Evolutionary conservation across 1,284 basidiomycete genomes (phyloP).

Genomic region (Tilletia horrida): DNA sequence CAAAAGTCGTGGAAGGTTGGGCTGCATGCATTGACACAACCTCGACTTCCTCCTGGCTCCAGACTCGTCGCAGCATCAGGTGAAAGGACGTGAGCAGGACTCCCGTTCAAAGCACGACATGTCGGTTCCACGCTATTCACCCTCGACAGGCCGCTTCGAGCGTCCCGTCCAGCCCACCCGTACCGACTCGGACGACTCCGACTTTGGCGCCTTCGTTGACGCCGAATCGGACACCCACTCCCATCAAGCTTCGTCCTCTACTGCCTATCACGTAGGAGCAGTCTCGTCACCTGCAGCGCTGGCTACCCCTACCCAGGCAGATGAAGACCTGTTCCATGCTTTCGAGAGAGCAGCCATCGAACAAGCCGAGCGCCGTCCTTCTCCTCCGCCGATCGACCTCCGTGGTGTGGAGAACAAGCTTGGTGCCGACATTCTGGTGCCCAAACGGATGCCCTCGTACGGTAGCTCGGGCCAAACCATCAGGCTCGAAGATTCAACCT

Average conservation of each 20-base stretch:
- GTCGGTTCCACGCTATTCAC: slow-evolving; percentile 7
- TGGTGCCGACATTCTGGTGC: slow-evolving; percentile 16
- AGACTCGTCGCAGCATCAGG: too few species aligned
- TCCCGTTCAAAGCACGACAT: not conserved
- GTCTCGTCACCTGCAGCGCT: not conserved
- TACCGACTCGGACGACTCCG: not conserved
- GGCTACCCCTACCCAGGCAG: not conserved
- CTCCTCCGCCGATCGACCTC: slow-evolving; percentile 49
- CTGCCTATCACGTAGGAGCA: not conserved
- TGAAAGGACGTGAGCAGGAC: too few species aligned
- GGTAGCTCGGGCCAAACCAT: too few species aligned
- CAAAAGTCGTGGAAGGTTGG: too few species aligned
- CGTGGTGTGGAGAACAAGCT: slow-evolving; percentile 45
- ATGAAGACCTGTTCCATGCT: slow-evolving; percentile 10
- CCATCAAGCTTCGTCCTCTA: not conserved
- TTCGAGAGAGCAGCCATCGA: slow-evolving; percentile 10
- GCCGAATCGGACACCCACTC: not conserved
- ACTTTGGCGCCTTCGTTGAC: slow-evolving; percentile 16
- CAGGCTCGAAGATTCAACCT: not conserved
- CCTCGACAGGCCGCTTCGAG: slow-evolving; percentile 12
- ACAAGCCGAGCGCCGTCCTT: slow-evolving; percentile 28
- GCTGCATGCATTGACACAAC: too few species aligned
- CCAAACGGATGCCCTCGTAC: not conserved
- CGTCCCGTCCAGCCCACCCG: not conserved
- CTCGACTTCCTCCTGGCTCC: too few species aligned